phyloP scores from a whole-genome alignment of 164 flowering plant genomes.

The Saururus chinensis region DNA sequence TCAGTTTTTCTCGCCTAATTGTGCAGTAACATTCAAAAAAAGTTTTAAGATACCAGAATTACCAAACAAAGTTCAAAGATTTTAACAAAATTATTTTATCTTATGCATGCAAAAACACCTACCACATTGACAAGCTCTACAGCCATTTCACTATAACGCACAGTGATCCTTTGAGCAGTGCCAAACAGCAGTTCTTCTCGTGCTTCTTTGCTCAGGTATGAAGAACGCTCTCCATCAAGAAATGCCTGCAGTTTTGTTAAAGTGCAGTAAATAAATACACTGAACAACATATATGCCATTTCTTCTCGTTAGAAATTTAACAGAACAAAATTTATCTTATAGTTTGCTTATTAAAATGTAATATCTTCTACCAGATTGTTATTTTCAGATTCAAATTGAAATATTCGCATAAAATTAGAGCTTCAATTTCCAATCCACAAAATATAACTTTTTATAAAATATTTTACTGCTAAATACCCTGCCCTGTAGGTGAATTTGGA shows the following conservation, averaged over 20 bases:
- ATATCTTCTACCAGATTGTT: too few relatives aligned
- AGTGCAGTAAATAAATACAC: background rate
- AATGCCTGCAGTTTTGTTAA: conserved; percentile 30
- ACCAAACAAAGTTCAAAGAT: too few relatives aligned
- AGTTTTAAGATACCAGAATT: background rate
- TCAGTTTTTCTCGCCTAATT: conserved; percentile 74
- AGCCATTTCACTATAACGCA: conserved; percentile 60
- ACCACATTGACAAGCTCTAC: conserved; percentile 78
- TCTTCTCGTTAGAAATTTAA: background rate
- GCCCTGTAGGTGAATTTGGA: too few relatives aligned
- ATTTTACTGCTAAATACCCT: too few relatives aligned
- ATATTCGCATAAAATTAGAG: too few relatives aligned
- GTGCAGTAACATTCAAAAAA: background rate
- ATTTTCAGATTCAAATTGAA: too few relatives aligned
- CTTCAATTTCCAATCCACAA: too few relatives aligned
- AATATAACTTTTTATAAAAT: too few relatives aligned
- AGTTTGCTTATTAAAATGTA: too few relatives aligned
- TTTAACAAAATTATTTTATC: background rate
- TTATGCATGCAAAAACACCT: conserved; percentile 12
- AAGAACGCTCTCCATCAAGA: conserved; percentile 70
- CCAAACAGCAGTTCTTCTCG: conserved; percentile 42
- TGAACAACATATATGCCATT: background rate
- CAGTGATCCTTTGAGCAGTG: conserved; percentile 63
- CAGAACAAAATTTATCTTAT: too few relatives aligned
- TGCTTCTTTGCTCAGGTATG: conserved; percentile 43